phyloP scores from a whole-genome alignment of 2,329 filamentous ascomycete genomes.

The Aspergillus sp. region DNA sequence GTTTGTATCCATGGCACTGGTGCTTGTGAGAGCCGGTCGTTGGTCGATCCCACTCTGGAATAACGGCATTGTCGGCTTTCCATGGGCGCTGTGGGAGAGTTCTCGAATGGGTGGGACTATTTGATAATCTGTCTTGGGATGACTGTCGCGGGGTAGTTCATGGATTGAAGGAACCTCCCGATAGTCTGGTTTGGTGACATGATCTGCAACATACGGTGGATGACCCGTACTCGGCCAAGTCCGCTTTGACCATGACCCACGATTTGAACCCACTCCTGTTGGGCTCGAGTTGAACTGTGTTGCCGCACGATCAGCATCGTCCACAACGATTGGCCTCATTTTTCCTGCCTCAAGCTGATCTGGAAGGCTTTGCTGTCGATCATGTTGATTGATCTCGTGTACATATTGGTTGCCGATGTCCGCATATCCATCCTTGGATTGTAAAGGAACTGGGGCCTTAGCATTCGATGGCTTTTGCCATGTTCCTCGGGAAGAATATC shows the following conservation, averaged over 20 bases:
- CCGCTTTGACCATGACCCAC: slow-evolving; percentile 42
- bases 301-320: slow-evolving; percentile 41
- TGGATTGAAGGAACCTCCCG: slow-evolving; percentile 42
- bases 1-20: slow-evolving; percentile 35
- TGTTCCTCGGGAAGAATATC: slow-evolving; percentile 76
- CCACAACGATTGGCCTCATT: slow-evolving; percentile 45
- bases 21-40: slow-evolving; percentile 32
- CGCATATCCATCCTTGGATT: slow-evolving; percentile 70
- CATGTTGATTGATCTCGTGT: slow-evolving; percentile 37
- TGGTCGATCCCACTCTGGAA: slow-evolving; percentile 39
- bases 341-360: slow-evolving; percentile 46
- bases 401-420: slow-evolving; percentile 38
- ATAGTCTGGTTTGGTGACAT: slow-evolving; percentile 39
- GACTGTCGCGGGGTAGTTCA: slow-evolving; percentile 38
- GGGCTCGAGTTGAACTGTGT: slow-evolving; percentile 43
- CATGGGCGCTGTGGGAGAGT: slow-evolving; percentile 34
- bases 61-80: slow-evolving; percentile 36
- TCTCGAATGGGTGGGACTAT: slow-evolving; percentile 43
- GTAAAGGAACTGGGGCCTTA: slow-evolving; percentile 68
- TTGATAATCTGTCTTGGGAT: slow-evolving; percentile 40
- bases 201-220: slow-evolving; percentile 37
- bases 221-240: slow-evolving; percentile 38
- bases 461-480: slow-evolving; percentile 77
- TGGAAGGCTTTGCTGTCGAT: slow-evolving; percentile 33
- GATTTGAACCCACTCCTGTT: slow-evolving; percentile 30